Evolutionary conservation across 352 stramenopile genomes (phyloP).

Genomic region (Thraustochytrium sp.): DNA sequence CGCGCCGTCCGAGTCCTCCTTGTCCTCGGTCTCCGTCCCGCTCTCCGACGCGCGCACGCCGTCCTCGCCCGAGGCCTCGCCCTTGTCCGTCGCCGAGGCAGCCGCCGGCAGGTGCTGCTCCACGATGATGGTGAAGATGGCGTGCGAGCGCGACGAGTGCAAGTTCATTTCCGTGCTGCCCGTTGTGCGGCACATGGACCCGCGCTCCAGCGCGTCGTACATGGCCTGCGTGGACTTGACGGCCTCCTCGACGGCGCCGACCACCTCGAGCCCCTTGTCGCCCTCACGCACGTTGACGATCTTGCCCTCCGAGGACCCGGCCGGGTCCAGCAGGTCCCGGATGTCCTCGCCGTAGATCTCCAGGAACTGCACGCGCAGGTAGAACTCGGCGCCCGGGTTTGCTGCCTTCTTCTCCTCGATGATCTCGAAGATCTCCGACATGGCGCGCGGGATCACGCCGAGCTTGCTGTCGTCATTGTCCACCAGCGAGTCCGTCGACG

Average conservation of each 20-base stretch:
- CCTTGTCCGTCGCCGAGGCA: neutral
- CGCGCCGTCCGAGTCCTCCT: neutral
- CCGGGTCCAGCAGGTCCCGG: conserved; percentile 46
- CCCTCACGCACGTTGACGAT: conserved; percentile 31
- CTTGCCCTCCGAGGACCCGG: conserved; percentile 42
- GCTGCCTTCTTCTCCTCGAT: conserved; percentile 29
- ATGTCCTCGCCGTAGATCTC: conserved; percentile 52
- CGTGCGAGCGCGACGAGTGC: conserved; percentile 50
- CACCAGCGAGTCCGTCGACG: conserved; percentile 26
- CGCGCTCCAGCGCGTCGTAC: conserved; percentile 45
- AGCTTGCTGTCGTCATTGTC: conserved; percentile 18
- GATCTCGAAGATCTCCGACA: conserved; percentile 48
- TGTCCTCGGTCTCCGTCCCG: neutral
- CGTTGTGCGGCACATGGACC: conserved; percentile 45
- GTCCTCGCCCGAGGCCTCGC: neutral
- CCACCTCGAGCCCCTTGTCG: conserved; percentile 32
- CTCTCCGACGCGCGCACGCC: too few relatives aligned
- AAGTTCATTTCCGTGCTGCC: conserved; percentile 50
- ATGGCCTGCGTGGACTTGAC: conserved; percentile 49
- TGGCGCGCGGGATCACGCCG: conserved; percentile 49
- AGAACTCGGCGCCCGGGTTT: conserved; percentile 46
- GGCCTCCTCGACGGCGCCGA: conserved; percentile 41
- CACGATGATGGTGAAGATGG: conserved; percentile 50
- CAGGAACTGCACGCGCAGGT: conserved; percentile 48
- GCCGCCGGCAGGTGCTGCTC: conserved; percentile 40